phyloP scores from a whole-genome alignment of 805 yeast species.

The Cyberlindnera petersonii region DNA sequence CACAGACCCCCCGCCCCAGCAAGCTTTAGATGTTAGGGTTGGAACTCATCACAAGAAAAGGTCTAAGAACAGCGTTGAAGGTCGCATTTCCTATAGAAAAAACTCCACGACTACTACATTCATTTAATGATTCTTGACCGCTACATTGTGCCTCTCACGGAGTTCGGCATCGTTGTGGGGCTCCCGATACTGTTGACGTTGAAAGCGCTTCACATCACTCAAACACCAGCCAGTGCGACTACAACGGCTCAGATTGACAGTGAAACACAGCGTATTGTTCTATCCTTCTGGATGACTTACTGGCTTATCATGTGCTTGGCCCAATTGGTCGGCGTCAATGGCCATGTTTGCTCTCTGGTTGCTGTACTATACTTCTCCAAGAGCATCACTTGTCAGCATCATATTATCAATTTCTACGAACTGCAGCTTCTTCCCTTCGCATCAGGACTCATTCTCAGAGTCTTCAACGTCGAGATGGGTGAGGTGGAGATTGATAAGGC shows the following conservation, averaged over 20 bases:
- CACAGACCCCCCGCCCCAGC: too few species aligned
- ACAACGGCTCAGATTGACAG: too few species aligned
- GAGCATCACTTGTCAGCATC: background rate
- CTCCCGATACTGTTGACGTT: slow-evolving; percentile 23
- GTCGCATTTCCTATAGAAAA: too few species aligned
- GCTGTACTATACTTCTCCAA: slow-evolving; percentile 14
- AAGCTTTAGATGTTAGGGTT: too few species aligned
- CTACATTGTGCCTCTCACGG: slow-evolving; percentile 15
- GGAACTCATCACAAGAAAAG: too few species aligned
- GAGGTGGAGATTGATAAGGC: slow-evolving; percentile 10
- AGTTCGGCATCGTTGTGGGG: slow-evolving; percentile 2
- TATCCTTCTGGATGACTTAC: slow-evolving; percentile 23
- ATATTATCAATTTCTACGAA: slow-evolving; percentile 14
- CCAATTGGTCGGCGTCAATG: slow-evolving; percentile 14
- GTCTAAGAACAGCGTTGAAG: too few species aligned
- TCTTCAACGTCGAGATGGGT: background rate
- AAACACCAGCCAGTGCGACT: background rate
- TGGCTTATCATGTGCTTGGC: slow-evolving; percentile 19
- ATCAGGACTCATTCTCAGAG: background rate
- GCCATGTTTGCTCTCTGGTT: slow-evolving; percentile 15
- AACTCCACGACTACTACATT: background rate
- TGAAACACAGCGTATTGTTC: slow-evolving; percentile 4
- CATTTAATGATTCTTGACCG: slow-evolving; percentile 13
- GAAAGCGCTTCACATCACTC: slow-evolving; percentile 16
- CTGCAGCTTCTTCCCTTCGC: slow-evolving; percentile 7